Evolutionary conservation across 495 filamentous ascomycete species (phyloP).

Genomic region (Chaetomium tenue): DNA sequence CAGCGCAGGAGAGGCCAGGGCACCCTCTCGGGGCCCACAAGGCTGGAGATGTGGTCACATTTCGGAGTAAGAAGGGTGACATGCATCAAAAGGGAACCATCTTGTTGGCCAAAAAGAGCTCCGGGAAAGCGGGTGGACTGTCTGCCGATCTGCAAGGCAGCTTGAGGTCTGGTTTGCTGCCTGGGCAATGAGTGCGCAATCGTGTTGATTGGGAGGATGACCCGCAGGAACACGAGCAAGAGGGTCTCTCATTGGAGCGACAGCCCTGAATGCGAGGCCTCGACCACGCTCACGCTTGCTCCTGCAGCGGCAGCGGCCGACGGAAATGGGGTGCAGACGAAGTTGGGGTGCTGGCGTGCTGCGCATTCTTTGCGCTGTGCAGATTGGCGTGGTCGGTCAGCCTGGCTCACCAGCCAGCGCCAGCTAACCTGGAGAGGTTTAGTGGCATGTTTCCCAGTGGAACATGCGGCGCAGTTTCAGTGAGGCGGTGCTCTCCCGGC

Average conservation of each 20-base stretch:
- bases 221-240: not conserved
- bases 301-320: constrained; percentile 12
- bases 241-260: constrained; percentile 2
- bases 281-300: constrained; percentile 1
- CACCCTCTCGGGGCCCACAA: constrained; percentile 13
- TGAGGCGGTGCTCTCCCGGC: not conserved
- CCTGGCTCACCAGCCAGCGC: no score
- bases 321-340: not conserved
- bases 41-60: constrained; percentile 9
- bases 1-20: constrained; percentile 5
- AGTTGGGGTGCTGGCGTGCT: constrained; percentile 1
- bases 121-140: not conserved
- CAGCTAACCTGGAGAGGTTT: not conserved
- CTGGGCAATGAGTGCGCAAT: constrained; percentile 8
- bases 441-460: not conserved
- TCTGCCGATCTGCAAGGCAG: constrained; percentile 4
- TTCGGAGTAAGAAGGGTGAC: not conserved
- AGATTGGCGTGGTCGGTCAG: not conserved
- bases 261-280: not conserved
- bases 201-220: not conserved
- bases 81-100: constrained; percentile 5
- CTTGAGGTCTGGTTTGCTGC: not conserved
- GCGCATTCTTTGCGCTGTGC: constrained; percentile 17
- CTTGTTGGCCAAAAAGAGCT: constrained; percentile 2
- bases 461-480: not conserved